Evolutionary conservation across 345 rosid genomes (phyloP), one percentile per base, ranked within the genome.

Genomic region (Pistacia vera): DNA sequence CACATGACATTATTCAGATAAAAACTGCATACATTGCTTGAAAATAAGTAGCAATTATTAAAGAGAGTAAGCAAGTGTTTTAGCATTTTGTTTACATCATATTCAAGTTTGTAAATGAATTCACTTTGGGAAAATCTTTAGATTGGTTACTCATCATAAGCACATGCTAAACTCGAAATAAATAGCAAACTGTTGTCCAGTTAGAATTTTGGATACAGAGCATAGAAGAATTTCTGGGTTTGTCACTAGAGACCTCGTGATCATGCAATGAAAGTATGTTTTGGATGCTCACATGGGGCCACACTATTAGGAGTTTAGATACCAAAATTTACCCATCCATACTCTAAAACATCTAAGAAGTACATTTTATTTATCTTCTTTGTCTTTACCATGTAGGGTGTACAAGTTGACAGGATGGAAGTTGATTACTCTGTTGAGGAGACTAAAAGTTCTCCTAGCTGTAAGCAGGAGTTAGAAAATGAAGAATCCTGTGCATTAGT

Each of bases 341-440:
- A 28, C 20, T 13, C 49, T n/a, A 49, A 35, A 61, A 64, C 20
- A 49, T 51, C 63, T 30, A 17, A 38, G 36, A 57, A n/a, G 57
- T 66, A 60, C 28, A 51, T 74, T 13, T 68, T 5, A 62, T n/a
- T 54, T 1, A 52, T 22, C 25, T 75, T 77, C 35, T 75, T 77
- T 78, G 70, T n/a, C 71, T 78, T 63, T 59, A 75, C 46, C 36
- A 25, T 80, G 77, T 85, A 93, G 95, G 97, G 99, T 14, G 93
- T 91, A 30, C 87, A 90, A 82, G 89, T 88, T 68, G 94, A 96
- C 75, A 84, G 89, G 77, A 88, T 91, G 92, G 91, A 85, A 33
- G 79, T 77, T 78, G 95, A 89, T 79, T 44, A 25, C n/a, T 52
- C 84, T 22, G 86, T 70, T 51, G 84, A 66, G 30, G 90, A 88